A percentile compares a stretch with the other conserved stretches of the same genome.
Evolutionary conservation across 2,329 filamentous ascomycete genomes (phyloP).

Genomic region (Zelopaecilomyces penicillatus): DNA sequence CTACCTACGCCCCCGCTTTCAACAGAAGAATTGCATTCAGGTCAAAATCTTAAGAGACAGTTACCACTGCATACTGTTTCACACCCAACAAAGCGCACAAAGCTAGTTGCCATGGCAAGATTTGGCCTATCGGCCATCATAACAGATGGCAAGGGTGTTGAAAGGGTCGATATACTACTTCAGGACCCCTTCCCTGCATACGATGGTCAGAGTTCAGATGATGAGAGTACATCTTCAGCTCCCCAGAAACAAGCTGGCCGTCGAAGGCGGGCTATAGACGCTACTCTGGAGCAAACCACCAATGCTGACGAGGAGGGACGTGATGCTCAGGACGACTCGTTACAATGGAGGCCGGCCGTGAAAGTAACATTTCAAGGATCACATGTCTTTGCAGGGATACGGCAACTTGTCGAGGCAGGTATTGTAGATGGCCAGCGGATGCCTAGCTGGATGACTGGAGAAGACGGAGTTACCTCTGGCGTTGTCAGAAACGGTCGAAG

Average conservation of each 20-base stretch:
- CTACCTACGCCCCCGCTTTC: constrained; percentile 41
- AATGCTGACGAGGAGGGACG: constrained; percentile 13
- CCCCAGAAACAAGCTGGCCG: constrained; percentile 10
- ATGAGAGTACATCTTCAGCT: constrained; percentile 13
- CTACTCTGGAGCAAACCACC: constrained; percentile 22
- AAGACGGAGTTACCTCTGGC: constrained; percentile 70
- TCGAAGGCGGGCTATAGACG: constrained; percentile 28
- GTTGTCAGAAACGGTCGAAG: constrained; percentile 61
- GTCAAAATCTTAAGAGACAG: constrained; percentile 21
- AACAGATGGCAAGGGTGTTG: constrained; percentile 52
- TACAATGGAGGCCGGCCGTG: constrained; percentile 31
- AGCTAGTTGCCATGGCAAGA: constrained; percentile 54
- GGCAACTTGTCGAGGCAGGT: constrained; percentile 68
- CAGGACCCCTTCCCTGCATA: constrained; percentile 46
- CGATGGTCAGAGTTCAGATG: constrained; percentile 12
- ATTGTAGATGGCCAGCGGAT: constrained; percentile 68
- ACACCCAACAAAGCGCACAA: constrained; percentile 47
- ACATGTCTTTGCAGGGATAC: constrained; percentile 74
- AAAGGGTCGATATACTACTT: constrained; percentile 51
- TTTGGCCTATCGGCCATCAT: constrained; percentile 56
- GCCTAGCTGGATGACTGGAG: constrained; percentile 88
- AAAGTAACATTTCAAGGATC: constrained; percentile 63
- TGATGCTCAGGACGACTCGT: constrained; percentile 12
- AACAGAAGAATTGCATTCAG: constrained; percentile 18
- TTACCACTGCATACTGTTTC: constrained; percentile 19